Conservation (phyloP, 2,329 filamentous ascomycete species). For the Trichoderma sp. region DNA sequence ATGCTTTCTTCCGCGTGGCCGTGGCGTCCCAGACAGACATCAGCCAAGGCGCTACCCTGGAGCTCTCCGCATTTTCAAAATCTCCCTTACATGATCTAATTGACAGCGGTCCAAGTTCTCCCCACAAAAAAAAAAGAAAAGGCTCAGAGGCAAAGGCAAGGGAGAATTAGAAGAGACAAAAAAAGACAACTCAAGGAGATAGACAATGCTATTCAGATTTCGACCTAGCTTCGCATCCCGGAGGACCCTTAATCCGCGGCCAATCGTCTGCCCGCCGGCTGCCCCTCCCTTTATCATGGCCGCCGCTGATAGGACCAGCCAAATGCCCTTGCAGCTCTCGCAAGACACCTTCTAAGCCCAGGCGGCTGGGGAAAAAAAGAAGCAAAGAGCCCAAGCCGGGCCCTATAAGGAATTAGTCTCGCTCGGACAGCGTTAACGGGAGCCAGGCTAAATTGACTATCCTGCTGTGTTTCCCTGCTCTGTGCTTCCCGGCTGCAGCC, state of each 20-base stretch:
- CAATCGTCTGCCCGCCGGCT: slow-evolving; percentile 11
- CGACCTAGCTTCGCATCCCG: slow-evolving; percentile 3
- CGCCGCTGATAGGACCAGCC: slow-evolving; percentile 16
- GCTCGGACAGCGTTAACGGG: slow-evolving; percentile 11
- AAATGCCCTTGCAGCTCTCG: slow-evolving; percentile 17
- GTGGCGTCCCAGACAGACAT: neutral
- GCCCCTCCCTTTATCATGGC: slow-evolving; percentile 17
- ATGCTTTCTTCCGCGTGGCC: neutral
- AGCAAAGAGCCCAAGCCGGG: slow-evolving; percentile 1
- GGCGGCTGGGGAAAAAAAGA: slow-evolving; percentile 12
- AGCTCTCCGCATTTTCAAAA: neutral
- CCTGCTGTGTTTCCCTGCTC: slow-evolving; percentile 18
- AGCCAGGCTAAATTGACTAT: slow-evolving; percentile 13
- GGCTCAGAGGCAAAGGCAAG: neutral
- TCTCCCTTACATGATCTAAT: neutral
- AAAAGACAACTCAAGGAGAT: neutral
- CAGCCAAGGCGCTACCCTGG: neutral
- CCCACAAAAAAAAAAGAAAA: neutral
- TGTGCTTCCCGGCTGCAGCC: slow-evolving; percentile 18
- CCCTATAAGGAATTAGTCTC: slow-evolving; percentile 16
- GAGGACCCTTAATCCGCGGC: slow-evolving; percentile 18
- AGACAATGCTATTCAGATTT: slow-evolving; percentile 11
- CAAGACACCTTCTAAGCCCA: slow-evolving; percentile 16
- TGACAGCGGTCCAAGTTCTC: neutral
- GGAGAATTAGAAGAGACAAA: neutral